Evolutionary conservation across 306 rosid genomes (phyloP), one percentile per base, ranked within the genome.

Genomic region (Nissolia schottii): DNA sequence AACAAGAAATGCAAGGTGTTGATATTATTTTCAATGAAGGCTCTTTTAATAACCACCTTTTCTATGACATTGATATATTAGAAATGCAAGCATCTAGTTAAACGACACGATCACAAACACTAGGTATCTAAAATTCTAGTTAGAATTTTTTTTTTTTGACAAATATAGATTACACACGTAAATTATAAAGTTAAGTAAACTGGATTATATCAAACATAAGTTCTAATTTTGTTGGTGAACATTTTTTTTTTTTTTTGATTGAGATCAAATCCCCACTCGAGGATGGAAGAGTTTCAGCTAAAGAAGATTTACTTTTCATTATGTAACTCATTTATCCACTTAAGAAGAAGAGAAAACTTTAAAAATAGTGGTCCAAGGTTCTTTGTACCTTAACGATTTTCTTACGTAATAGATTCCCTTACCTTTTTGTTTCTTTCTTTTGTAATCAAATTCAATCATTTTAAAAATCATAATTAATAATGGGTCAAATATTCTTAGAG

Each of bases 361-460:
- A 11, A 54, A 28, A 64, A 54, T 75, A 13, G 55, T 5, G 15
- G 28, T 43, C 80, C 34, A 55, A 66, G 32, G 61, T 66, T 56
- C 3, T n/a, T 41, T 29, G 7, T 32, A 19, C 66, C 50, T 24
- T 2, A 9, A 65, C 1, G 3, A 29, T 20, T 63, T 37, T 48
- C 32, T 14, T 6, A 55, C 13, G 60, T 41, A 31, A 3, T 58
- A 7, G 59, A 1, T 19, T 43, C 35, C n/a, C 9, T 50, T 37
- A 32, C 46, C 65, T 64, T 64, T 38, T 27, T 54, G 49, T 37
- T 15, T 41, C 20, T 66, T 55, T 31, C 9, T 3, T 22, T 56
- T 43, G 9, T 31, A 41, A 27, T 22, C 16, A 58, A n/a, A 46
- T 29, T 43, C n/a, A 66, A 41, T 51, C 22, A 22, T 19, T 45